Evolutionary conservation across 345 rosid species (phyloP).

Genomic region (Firmiana major): DNA sequence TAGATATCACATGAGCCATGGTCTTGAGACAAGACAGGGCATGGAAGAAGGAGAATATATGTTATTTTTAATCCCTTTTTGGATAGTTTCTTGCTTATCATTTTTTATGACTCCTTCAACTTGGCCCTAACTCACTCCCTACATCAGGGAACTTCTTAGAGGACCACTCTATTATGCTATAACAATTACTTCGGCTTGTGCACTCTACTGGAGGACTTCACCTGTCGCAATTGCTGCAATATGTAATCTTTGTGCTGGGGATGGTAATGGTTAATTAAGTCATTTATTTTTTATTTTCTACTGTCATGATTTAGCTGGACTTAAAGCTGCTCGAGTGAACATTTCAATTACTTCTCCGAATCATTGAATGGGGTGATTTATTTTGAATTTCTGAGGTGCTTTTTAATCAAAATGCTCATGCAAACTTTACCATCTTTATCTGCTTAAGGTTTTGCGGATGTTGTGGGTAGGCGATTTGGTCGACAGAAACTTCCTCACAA

Average conservation of each 20-base stretch:
- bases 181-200: constrained; percentile 54
- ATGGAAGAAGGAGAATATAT: neutral
- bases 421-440: neutral
- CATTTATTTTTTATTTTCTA: neutral
- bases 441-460: constrained; percentile 73
- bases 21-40: neutral
- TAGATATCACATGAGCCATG: neutral
- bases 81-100: neutral
- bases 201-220: constrained; percentile 73
- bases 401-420: neutral
- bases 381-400: neutral
- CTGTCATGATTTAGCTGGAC: neutral
- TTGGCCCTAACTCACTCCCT: constrained; percentile 18
- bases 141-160: constrained; percentile 81
- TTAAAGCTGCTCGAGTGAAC: neutral
- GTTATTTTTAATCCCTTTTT: neutral
- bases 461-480: constrained; percentile 79
- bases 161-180: constrained; percentile 83
- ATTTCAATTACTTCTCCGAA: neutral
- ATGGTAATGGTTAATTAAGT: constrained; percentile 44
- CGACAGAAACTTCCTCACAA: constrained; percentile 70
- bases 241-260: constrained; percentile 98
- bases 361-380: neutral
- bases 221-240: constrained; percentile 71
- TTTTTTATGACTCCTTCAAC: constrained; percentile 7